Conservation (phyloP, 1,284 basidiomycete species). For the Pyrrhoderma noxium region DNA sequence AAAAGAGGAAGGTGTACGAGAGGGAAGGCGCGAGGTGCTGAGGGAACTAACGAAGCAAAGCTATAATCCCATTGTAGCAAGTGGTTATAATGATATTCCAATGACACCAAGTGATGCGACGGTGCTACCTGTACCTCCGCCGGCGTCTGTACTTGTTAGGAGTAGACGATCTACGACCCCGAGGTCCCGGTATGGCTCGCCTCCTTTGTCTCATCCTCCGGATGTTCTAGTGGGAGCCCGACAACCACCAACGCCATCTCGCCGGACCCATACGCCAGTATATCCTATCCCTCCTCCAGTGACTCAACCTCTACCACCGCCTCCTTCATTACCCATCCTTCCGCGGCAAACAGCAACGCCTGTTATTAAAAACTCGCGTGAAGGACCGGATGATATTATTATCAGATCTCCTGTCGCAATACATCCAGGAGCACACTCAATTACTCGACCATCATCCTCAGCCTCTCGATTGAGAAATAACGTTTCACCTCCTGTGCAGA, state of each 20-base stretch:
- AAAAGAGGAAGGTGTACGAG: conserved; percentile 45
- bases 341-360: conserved; percentile 1
- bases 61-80: neutral
- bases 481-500: neutral
- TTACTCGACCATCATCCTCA: neutral
- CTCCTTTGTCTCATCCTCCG: neutral
- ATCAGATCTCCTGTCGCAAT: conserved; percentile 13
- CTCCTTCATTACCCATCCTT: neutral
- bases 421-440: neutral
- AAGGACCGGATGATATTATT: conserved; percentile 16
- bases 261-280: neutral
- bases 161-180: neutral
- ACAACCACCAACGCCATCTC: neutral
- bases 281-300: neutral
- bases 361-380: neutral
- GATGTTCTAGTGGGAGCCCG: neutral
- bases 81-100: conserved; percentile 2
- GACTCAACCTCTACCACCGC: neutral
- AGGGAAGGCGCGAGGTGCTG: conserved; percentile 49
- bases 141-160: conserved; percentile 6
- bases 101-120: neutral
- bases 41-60: conserved; percentile 23
- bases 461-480: neutral
- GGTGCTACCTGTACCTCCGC: conserved; percentile 8
- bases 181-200: neutral